Conservation (phyloP, 495 filamentous ascomycete genomes). For the Talaromyces borbonicus region DNA sequence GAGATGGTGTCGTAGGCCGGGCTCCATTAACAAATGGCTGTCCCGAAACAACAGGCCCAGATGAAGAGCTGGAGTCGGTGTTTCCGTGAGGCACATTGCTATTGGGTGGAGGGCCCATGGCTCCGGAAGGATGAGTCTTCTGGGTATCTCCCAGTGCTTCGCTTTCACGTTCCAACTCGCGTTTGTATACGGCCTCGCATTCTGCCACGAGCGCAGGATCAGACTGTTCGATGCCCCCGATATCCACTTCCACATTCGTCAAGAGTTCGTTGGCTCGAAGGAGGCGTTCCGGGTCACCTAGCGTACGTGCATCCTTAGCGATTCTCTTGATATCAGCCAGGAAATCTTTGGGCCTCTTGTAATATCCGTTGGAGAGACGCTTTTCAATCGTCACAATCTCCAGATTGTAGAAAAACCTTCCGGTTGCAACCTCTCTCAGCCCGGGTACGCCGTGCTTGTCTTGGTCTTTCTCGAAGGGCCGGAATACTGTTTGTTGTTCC, state of each 20-base stretch:
- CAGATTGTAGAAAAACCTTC: conserved; percentile 88
- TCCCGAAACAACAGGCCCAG: conserved; percentile 52
- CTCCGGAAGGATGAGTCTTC: conserved; percentile 38
- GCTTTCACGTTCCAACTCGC: conserved; percentile 61
- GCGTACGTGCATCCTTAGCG: conserved; percentile 67
- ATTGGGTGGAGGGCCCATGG: conserved; percentile 13
- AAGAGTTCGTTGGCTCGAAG: conserved; percentile 83
- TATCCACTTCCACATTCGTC: conserved; percentile 86
- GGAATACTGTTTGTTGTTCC: conserved; percentile 41
- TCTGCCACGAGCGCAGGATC: conserved; percentile 56
- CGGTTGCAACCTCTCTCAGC: conserved; percentile 55
- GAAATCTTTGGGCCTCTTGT: conserved; percentile 81
- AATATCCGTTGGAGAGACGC: conserved; percentile 88
- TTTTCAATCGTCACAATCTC: conserved; percentile 92
- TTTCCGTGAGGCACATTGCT: conserved; percentile 36
- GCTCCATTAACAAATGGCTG: conserved; percentile 42
- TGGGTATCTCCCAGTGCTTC: conserved; percentile 51
- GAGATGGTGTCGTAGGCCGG: conserved; percentile 43
- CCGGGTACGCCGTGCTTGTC: conserved; percentile 68
- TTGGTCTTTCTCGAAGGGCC: conserved; percentile 64
- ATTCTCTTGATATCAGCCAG: conserved; percentile 73
- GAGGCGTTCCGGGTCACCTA: conserved; percentile 65
- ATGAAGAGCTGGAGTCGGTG: conserved; percentile 33
- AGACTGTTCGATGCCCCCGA: conserved; percentile 54
- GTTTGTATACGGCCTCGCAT: conserved; percentile 62